These are phyloP conservation scores for Talaromyces liani DNA, from an alignment of 495 filamentous ascomycete species.

Conservation along the genomic window DNA sequence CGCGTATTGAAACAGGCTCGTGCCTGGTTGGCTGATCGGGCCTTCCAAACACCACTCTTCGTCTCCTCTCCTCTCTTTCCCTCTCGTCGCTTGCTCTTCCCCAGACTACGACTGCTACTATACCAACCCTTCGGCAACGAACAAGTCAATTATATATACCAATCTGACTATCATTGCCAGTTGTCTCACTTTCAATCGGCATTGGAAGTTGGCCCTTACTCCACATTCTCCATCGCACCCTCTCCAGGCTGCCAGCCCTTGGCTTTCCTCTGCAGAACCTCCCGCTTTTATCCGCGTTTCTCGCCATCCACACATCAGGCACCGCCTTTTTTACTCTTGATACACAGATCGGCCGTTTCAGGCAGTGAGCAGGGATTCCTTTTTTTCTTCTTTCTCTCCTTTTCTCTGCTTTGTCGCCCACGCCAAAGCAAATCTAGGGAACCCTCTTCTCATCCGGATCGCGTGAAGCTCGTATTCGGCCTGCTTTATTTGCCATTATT, in stretches of 20 bases:
- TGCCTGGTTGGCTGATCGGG: neutral
- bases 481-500: neutral
- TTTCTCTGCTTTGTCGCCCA: neutral
- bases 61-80: neutral
- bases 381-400: neutral
- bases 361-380: neutral
- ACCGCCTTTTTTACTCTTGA: neutral
- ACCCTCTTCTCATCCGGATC: neutral
- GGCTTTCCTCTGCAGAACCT: neutral
- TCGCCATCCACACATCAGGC: neutral
- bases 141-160: neutral
- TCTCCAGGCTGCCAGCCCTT: neutral
- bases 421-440: neutral
- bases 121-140: neutral
- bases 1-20: neutral
- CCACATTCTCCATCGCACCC: neutral
- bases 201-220: neutral
- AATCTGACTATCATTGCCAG: neutral
- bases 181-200: neutral
- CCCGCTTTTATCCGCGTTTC: conserved; percentile 2
- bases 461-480: neutral
- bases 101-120: neutral
- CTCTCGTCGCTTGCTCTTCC: neutral
- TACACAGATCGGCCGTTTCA: neutral
- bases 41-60: neutral